Evolutionary conservation across 805 yeast genomes (phyloP), one percentile per base, ranked within the genome.

Genomic region (Komagataella pseudopastoris): DNA sequence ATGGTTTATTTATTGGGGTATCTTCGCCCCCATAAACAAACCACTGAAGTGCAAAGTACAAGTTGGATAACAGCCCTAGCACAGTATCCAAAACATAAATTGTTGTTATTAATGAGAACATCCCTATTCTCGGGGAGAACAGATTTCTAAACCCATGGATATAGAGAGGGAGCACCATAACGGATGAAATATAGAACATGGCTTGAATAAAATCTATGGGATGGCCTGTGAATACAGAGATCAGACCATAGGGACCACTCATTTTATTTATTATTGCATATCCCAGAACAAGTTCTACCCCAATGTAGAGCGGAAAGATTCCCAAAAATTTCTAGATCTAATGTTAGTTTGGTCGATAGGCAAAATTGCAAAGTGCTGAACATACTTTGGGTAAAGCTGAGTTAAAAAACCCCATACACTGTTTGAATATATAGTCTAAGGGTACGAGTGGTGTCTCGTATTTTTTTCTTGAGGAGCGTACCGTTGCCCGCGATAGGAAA

Each of bases 171-270:
- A 90, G 67, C 5, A 81, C 71, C 3, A 77, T 51, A 14, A 86
- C 69, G 2, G 95, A 83, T 53, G 83, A 63, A 16, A 84, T 58
- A 64, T 90, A 88, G 56, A 82, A 79, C 1, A 85, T 53, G 93
- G 96, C 86, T 62, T 91, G 97, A 68, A 85, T 70, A 54, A 82
- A 77, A 54, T 81, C 82, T 51, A 90, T 72, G 2, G 93, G 93
- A 61, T 90, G 96, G 1, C 96, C 93, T 0, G 97, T 90, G 60
- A 91, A 76, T 23, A 91, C 64, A 1, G 97, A 89, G 20, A 89
- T 69, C 43, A 91, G 70, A 24, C 97, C 99, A 65, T 84, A 91
- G 18, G 81, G 71, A 7, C 98, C 96, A 53, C 95, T 81, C 57
- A 90, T 87, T 63, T 90, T 90, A 70, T 91, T 91, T 56, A 90